These are phyloP conservation scores for Kentomonas sorsogonicus DNA, from an alignment of 208 protist species.

Conservation along the genomic window DNA sequence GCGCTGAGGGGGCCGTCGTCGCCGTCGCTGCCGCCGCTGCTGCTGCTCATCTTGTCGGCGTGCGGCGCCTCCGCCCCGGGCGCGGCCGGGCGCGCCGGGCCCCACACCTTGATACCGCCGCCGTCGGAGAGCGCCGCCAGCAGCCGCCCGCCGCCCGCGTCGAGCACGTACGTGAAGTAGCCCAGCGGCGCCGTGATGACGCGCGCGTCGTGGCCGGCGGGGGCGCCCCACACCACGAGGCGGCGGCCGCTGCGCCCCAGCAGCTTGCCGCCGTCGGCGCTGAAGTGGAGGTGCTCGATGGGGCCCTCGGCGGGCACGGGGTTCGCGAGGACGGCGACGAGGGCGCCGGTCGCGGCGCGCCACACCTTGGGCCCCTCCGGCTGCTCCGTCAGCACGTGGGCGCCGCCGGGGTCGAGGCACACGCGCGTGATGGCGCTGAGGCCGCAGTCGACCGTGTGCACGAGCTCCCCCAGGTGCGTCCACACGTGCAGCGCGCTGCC, in stretches of 20 bases:
- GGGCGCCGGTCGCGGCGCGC: conserved; percentile 45
- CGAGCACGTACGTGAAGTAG: conserved; percentile 42
- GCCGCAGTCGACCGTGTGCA: conserved; percentile 53
- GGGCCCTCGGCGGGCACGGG: conserved; percentile 22
- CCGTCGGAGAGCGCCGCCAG: conserved; percentile 49
- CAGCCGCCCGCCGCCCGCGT: conserved; percentile 36
- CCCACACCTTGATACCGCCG: conserved; percentile 53
- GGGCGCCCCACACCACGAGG: conserved; percentile 54
- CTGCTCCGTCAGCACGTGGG: conserved; percentile 50
- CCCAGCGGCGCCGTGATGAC: conserved; percentile 45
- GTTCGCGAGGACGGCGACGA: conserved; percentile 27
- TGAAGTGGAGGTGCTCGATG: conserved; percentile 45
- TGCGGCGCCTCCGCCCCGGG: conserved; percentile 42
- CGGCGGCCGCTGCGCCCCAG: conserved; percentile 38
- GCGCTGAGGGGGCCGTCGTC: conserved; percentile 46
- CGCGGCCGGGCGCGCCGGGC: conserved; percentile 37
- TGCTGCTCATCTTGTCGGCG: no score
- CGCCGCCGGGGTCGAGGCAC: conserved; percentile 49
- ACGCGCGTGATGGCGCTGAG: conserved; percentile 51
- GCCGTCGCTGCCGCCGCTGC: no score
- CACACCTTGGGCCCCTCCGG: conserved; percentile 48
- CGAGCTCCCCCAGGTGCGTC: conserved; percentile 49
- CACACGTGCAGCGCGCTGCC: conserved; percentile 63
- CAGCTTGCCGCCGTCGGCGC: conserved; percentile 50
- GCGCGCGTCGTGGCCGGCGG: conserved; percentile 33